A percentile compares a stretch with the other conserved stretches of the same genome.
These are phyloP conservation scores for Boletus patriciae DNA, from an alignment of 768 basidiomycete genomes.

Conservation along the genomic window DNA sequence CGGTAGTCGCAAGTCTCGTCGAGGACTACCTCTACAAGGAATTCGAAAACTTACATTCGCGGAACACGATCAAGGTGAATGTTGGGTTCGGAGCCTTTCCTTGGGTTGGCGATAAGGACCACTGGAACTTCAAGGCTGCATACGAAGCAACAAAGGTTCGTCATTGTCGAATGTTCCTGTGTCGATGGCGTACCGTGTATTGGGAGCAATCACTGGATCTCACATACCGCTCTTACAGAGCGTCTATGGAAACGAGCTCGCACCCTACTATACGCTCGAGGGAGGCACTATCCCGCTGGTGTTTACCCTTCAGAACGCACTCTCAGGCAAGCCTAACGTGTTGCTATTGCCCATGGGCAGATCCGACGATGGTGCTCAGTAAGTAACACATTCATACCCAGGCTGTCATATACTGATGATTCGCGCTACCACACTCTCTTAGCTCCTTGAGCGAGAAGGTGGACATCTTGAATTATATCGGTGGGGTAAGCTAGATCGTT, in stretches of 20 bases:
- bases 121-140: constrained; percentile 89
- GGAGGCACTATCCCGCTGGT: constrained; percentile 89
- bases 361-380: constrained; percentile 91
- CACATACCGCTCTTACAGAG: background rate
- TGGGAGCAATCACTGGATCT: background rate
- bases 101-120: constrained; percentile 75
- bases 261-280: constrained; percentile 74
- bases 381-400: constrained; percentile 24
- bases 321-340: constrained; percentile 66
- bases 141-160: constrained; percentile 69
- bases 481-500: constrained; percentile 52
- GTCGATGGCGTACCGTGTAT: background rate
- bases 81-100: constrained; percentile 73
- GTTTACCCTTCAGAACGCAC: constrained; percentile 78
- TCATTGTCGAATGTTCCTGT: background rate
- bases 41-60: constrained; percentile 76
- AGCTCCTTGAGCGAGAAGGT: background rate
- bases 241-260: constrained; percentile 34
- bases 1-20: constrained; percentile 64
- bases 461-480: constrained; percentile 60
- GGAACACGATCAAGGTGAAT: constrained; percentile 72
- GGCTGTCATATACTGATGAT: constrained; percentile 25
- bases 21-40: constrained; percentile 63
- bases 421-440: no score
- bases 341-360: constrained; percentile 86